These are phyloP conservation scores for Curvularia hawaiiensis DNA, from an alignment of 2,329 filamentous ascomycete species.

Conservation along the genomic window DNA sequence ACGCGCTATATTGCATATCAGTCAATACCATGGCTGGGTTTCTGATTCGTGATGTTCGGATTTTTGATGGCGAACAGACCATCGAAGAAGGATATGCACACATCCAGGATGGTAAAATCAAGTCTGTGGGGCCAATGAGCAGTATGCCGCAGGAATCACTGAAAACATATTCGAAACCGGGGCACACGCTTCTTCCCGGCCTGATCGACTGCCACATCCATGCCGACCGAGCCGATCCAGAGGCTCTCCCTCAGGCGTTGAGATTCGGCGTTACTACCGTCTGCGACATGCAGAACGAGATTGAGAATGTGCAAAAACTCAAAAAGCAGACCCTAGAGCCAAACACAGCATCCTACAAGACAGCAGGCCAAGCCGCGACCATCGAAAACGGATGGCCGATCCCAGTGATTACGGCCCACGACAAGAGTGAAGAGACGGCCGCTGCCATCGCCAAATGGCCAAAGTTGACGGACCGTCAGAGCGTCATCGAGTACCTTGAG, in stretches of 20 bases:
- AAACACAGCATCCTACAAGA: slow-evolving; percentile 56
- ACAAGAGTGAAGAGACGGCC: slow-evolving; percentile 44
- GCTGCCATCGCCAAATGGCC: slow-evolving; percentile 55
- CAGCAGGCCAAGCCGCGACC: slow-evolving; percentile 55
- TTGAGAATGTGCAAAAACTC: slow-evolving; percentile 35
- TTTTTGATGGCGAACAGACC: slow-evolving; percentile 54
- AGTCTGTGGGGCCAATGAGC: slow-evolving; percentile 31
- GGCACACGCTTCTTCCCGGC: slow-evolving; percentile 56
- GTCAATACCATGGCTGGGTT: slow-evolving; percentile 41
- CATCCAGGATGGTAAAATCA: slow-evolving; percentile 51
- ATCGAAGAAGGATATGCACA: slow-evolving; percentile 51
- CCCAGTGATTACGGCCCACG: slow-evolving; percentile 49
- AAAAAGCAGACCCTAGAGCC: slow-evolving; percentile 33
- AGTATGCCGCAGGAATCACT: slow-evolving; percentile 19
- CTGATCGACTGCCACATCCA: slow-evolving; percentile 60
- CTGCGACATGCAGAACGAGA: slow-evolving; percentile 55
- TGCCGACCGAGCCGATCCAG: slow-evolving; percentile 48
- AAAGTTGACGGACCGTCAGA: slow-evolving; percentile 49
- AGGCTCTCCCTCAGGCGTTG: slow-evolving; percentile 52
- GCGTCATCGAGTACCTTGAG: slow-evolving; percentile 51
- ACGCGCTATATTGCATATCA: neutral
- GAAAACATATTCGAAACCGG: slow-evolving; percentile 50
- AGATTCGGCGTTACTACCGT: slow-evolving; percentile 59
- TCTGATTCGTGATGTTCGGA: slow-evolving; percentile 50
- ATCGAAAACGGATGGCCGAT: slow-evolving; percentile 60